Percentiles rank a stretch among this genome's conserved stretches.
phyloP scores from a whole-genome alignment of 1,284 basidiomycete genomes.

The Ganoderma boninense region DNA sequence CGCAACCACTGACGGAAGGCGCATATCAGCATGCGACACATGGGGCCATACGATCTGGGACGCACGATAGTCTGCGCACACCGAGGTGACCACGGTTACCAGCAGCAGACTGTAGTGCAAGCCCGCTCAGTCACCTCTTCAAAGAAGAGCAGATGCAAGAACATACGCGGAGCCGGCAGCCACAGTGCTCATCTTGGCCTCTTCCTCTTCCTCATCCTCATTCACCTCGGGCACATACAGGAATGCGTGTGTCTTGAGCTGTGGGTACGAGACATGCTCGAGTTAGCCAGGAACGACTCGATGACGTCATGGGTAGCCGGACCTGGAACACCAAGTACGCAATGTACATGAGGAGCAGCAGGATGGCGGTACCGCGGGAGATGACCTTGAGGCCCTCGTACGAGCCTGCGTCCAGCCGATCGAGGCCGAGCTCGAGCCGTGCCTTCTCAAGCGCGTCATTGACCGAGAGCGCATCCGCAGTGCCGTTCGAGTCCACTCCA shows the following conservation, averaged over 20 bases:
- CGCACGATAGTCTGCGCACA: slow-evolving; percentile 84
- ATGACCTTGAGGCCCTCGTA: slow-evolving; percentile 74
- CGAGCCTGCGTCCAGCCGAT: slow-evolving; percentile 41
- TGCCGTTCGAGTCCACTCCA: slow-evolving; percentile 27
- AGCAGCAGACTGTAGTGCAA: slow-evolving; percentile 54
- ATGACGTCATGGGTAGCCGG: background rate
- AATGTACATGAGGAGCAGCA: slow-evolving; percentile 85
- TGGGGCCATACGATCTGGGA: slow-evolving; percentile 22
- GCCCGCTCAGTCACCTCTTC: background rate
- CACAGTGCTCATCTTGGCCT: slow-evolving; percentile 71
- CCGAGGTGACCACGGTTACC: slow-evolving; percentile 84
- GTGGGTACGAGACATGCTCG: slow-evolving; percentile 47
- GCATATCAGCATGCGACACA: background rate
- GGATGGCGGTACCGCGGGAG: slow-evolving; percentile 85
- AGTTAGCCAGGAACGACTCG: background rate
- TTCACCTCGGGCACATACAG: slow-evolving; percentile 26
- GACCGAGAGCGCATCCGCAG: slow-evolving; percentile 18
- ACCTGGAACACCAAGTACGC: slow-evolving; percentile 85
- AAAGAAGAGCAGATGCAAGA: background rate
- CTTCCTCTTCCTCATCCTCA: slow-evolving; percentile 54
- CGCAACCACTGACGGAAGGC: slow-evolving; percentile 69
- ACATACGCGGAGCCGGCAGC: slow-evolving; percentile 68
- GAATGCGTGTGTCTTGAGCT: slow-evolving; percentile 46
- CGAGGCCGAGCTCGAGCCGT: slow-evolving; percentile 26
- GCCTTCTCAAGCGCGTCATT: slow-evolving; percentile 19